Conservation (phyloP, 129 eudicot species). For the Centrapalus pauciflorus region DNA sequence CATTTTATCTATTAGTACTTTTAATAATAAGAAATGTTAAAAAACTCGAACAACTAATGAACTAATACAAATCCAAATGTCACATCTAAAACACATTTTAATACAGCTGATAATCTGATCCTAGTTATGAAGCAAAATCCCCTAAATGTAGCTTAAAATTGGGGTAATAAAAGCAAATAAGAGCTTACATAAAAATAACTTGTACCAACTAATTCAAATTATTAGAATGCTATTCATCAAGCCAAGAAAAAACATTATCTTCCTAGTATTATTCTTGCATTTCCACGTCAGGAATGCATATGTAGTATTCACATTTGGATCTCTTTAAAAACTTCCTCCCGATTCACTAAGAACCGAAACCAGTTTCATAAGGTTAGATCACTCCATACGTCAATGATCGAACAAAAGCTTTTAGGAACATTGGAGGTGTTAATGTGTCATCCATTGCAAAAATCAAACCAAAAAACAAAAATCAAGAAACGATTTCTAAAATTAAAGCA, state of each 20-base stretch:
- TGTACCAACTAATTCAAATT: neutral
- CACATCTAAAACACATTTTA: too few species aligned
- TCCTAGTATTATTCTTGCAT: neutral
- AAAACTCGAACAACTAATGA: too few species aligned
- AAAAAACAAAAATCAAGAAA: neutral
- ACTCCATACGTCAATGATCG: neutral
- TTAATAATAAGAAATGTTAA: too few species aligned
- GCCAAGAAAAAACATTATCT: neutral
- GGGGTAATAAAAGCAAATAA: neutral
- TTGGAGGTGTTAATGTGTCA: neutral
- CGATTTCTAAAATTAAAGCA: neutral
- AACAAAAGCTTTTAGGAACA: neutral
- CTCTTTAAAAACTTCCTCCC: neutral
- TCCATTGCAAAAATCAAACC: neutral
- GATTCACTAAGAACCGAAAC: neutral
- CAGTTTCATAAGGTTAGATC: neutral
- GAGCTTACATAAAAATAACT: too few species aligned
- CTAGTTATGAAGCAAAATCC: too few species aligned
- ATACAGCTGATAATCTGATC: too few species aligned
- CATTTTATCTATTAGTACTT: too few species aligned
- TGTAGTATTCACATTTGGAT: neutral
- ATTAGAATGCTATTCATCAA: neutral
- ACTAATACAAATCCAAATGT: too few species aligned
- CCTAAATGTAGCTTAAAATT: neutral
- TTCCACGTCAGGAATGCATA: neutral